Evolutionary conservation across 2,329 filamentous ascomycete genomes (phyloP).

Genomic region (Ceratocystis huliohia): DNA sequence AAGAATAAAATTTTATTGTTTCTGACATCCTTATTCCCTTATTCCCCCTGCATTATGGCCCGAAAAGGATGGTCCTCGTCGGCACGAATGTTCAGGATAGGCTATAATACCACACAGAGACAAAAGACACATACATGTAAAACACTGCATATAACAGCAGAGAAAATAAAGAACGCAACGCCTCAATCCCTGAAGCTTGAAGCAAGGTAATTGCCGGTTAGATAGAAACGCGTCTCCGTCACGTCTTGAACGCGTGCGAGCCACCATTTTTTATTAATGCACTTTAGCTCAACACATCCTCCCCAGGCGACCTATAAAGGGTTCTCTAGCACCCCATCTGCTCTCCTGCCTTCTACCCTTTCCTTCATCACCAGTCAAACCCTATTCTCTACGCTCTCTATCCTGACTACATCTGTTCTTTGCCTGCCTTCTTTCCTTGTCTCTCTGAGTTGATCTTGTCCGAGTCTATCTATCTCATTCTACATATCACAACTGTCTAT

Average conservation of each 20-base stretch:
- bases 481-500: constrained; percentile 27
- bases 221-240: not conserved
- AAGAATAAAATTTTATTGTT: not conserved
- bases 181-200: not conserved
- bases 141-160: not conserved
- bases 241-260: not conserved
- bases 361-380: not conserved
- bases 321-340: not conserved
- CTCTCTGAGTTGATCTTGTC: not conserved
- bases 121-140: not conserved
- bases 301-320: not conserved
- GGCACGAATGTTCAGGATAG: not conserved
- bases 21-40: not conserved
- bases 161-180: not conserved
- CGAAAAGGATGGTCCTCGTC: not conserved
- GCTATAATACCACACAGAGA: not conserved
- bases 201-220: not conserved
- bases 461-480: not conserved
- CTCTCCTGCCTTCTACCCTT: not conserved
- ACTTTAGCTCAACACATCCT: not conserved
- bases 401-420: not conserved
- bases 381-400: not conserved
- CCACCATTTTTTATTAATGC: not conserved
- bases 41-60: not conserved
- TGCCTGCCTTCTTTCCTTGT: not conserved